These are phyloP conservation scores for Ceratobasidium theobromae DNA, from an alignment of 1,284 basidiomycete species.

Conservation along the genomic window DNA sequence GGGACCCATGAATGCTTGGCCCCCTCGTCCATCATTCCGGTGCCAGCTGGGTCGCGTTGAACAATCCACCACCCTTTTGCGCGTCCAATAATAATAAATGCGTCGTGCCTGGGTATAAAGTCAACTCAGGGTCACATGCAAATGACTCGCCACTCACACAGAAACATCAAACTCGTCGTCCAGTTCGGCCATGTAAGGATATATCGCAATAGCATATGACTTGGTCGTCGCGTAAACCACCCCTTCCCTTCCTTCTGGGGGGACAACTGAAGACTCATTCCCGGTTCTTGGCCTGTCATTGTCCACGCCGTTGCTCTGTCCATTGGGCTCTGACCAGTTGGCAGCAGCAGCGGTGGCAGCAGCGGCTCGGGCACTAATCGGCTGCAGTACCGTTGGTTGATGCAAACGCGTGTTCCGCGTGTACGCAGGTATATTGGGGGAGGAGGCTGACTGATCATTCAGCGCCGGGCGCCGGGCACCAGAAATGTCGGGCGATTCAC, in stretches of 20 bases:
- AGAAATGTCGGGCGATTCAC: conserved; percentile 2
- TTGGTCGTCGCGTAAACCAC: conserved; percentile 56
- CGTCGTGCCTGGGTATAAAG: conserved; percentile 63
- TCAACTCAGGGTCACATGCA: neutral
- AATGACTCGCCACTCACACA: conserved; percentile 62
- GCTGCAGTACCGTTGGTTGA: conserved; percentile 43
- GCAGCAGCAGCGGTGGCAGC: conserved; percentile 32
- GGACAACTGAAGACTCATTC: conserved; percentile 2
- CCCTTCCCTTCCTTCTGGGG: conserved; percentile 32
- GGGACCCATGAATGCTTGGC: conserved; percentile 85
- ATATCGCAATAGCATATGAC: conserved; percentile 88
- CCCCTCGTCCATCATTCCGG: conserved; percentile 76
- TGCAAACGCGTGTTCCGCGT: conserved; percentile 41
- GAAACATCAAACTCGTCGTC: conserved; percentile 98
- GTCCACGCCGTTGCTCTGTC: conserved; percentile 20
- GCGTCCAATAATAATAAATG: conserved; percentile 90
- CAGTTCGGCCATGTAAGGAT: conserved; percentile 94
- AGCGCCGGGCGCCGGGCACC: neutral
- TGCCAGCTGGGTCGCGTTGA: conserved; percentile 86
- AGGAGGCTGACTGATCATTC: conserved; percentile 9
- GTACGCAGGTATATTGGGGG: conserved; percentile 34
- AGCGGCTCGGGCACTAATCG: conserved; percentile 37
- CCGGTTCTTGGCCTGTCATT: neutral
- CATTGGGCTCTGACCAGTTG: neutral
- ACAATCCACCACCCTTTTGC: conserved; percentile 99